phyloP scores from a whole-genome alignment of 1,284 basidiomycete genomes.

The Thelephora terrestris region DNA sequence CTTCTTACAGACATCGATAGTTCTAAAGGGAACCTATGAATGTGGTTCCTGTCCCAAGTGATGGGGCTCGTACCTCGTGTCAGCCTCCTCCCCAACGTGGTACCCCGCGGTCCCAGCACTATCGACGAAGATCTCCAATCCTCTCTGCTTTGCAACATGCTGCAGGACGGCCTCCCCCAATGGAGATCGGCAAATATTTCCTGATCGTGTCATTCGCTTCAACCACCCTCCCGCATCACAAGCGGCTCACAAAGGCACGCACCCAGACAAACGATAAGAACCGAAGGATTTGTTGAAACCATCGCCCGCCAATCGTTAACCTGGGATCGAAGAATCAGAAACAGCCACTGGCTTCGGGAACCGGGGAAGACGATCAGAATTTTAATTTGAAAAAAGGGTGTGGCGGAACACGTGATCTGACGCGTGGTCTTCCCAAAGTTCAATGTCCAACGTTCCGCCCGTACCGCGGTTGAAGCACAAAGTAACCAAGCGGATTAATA shows the following conservation, averaged over 20 bases:
- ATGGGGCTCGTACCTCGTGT: slow-evolving; percentile 40
- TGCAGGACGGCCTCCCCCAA: slow-evolving; percentile 71
- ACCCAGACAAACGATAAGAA: slow-evolving; percentile 62
- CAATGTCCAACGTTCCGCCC: no score
- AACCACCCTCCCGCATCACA: neutral
- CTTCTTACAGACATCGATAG: slow-evolving; percentile 51
- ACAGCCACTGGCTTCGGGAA: no score
- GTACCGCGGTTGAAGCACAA: no score
- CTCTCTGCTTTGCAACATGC: slow-evolving; percentile 50
- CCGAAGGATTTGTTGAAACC: slow-evolving; percentile 25
- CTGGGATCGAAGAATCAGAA: no score
- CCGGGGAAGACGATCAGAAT: no score
- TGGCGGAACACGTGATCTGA: no score
- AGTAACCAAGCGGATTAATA: no score
- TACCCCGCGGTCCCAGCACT: slow-evolving; percentile 67
- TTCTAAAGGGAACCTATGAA: slow-evolving; percentile 28
- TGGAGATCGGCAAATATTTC: slow-evolving; percentile 72
- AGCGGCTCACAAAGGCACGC: neutral
- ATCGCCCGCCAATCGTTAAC: no score
- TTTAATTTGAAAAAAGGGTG: no score
- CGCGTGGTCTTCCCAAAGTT: no score
- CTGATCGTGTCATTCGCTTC: neutral
- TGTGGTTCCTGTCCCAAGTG: neutral
- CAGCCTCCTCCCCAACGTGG: slow-evolving; percentile 64
- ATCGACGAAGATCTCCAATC: slow-evolving; percentile 54